Conservation (phyloP, 1,139 yeast genomes). For the Barnettozyma hawaiiensis region DNA sequence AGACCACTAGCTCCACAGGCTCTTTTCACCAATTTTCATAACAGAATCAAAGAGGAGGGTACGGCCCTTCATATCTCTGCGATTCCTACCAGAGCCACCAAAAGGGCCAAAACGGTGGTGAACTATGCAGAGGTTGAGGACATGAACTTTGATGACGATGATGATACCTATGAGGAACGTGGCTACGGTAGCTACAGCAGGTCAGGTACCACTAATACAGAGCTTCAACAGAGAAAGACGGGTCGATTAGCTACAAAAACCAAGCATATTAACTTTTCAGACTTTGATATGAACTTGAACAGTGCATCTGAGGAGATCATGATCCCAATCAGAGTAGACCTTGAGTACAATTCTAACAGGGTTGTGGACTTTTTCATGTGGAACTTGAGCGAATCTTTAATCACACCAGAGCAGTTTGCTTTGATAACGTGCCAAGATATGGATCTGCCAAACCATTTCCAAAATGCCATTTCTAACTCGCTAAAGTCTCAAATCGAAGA, state of each 20-base stretch:
- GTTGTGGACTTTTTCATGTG: conserved; percentile 83
- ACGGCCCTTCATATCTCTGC: conserved; percentile 67
- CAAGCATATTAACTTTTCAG: conserved; percentile 27
- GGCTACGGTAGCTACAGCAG: conserved; percentile 11
- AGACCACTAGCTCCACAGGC: conserved; percentile 60
- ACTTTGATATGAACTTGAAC: conserved; percentile 31
- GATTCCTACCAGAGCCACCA: conserved; percentile 72
- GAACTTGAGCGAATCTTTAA: conserved; percentile 73
- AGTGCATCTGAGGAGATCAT: conserved; percentile 39
- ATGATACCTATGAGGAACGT: conserved; percentile 19
- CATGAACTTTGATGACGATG: conserved; percentile 42
- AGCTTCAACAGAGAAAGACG: conserved; percentile 4
- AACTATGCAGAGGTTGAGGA: conserved; percentile 88
- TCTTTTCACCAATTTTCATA: conserved; percentile 60
- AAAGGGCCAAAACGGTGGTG: conserved; percentile 65
- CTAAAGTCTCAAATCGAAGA: conserved; percentile 80
- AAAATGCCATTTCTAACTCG: conserved; percentile 60
- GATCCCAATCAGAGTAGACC: conserved; percentile 72
- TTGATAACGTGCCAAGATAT: conserved; percentile 73
- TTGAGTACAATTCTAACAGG: conserved; percentile 66
- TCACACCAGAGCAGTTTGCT: conserved; percentile 85
- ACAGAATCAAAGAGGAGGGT: conserved; percentile 59
- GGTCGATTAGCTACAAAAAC: conserved; percentile 34
- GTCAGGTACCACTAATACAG: conserved; percentile 2
- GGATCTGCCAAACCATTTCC: conserved; percentile 64